phyloP scores from a whole-genome alignment of 306 rosid species.

The Corylus avellana region DNA sequence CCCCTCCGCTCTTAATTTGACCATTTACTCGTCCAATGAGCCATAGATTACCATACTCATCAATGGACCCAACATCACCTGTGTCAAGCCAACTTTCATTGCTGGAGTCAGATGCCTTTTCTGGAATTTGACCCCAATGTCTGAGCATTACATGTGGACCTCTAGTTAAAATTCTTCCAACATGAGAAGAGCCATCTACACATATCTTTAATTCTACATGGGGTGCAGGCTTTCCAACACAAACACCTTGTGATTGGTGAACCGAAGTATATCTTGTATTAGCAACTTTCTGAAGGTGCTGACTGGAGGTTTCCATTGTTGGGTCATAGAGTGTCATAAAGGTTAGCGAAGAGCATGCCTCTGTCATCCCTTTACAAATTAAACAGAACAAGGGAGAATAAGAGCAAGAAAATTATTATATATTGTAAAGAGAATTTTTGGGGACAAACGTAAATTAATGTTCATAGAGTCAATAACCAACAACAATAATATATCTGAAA shows the following conservation, averaged over 20 bases:
- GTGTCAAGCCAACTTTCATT: slow-evolving; percentile 79
- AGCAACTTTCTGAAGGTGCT: slow-evolving; percentile 19
- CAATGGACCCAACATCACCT: slow-evolving; percentile 81
- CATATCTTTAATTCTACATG: slow-evolving; percentile 75
- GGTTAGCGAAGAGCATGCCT: slow-evolving; percentile 84
- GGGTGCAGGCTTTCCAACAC: slow-evolving; percentile 95
- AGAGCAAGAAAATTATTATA: slow-evolving; percentile 15
- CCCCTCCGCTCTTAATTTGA: slow-evolving; percentile 90
- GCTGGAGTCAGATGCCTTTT: slow-evolving; percentile 33
- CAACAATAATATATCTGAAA: neutral
- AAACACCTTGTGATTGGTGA: slow-evolving; percentile 62
- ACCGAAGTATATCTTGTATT: slow-evolving; percentile 27
- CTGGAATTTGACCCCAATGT: slow-evolving; percentile 63
- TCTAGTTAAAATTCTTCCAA: slow-evolving; percentile 84
- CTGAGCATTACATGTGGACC: slow-evolving; percentile 89
- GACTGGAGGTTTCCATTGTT: slow-evolving; percentile 27
- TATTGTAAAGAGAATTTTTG: neutral
- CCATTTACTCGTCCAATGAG: slow-evolving; percentile 78
- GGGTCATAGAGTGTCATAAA: slow-evolving; percentile 66
- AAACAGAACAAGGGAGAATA: slow-evolving; percentile 29
- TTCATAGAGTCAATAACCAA: neutral
- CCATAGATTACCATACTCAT: slow-evolving; percentile 66
- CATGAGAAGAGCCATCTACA: slow-evolving; percentile 39
- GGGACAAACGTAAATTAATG: slow-evolving; percentile 10
- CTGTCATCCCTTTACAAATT: slow-evolving; percentile 74